Evolutionary conservation across 225 moss, liverwort and hornwort species (phyloP).

Genomic region (Pseudisothecium myosuroides): DNA sequence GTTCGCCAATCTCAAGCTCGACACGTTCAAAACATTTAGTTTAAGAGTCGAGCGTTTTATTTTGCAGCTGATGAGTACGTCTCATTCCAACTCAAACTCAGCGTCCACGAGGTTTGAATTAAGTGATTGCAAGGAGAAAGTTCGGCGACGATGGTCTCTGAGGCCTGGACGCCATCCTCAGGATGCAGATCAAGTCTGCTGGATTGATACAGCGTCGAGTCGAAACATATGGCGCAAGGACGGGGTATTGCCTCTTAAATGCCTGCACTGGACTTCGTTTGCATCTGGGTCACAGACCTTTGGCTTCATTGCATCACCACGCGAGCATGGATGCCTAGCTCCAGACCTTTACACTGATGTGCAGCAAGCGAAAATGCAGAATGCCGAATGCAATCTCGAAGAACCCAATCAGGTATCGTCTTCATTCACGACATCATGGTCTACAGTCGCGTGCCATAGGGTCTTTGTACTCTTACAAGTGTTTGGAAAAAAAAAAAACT

Average conservation of each 20-base stretch:
- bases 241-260: constrained; percentile 4
- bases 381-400: constrained; percentile 9
- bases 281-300: neutral
- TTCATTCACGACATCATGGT: neutral
- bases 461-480: neutral
- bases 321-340: constrained; percentile 12
- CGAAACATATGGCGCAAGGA: constrained; percentile 26
- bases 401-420: constrained; percentile 23
- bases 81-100: neutral
- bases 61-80: constrained; percentile 25
- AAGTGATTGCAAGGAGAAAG: constrained; percentile 7
- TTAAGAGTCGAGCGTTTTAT: neutral
- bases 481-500: neutral
- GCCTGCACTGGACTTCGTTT: constrained; percentile 17
- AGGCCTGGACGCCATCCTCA: neutral
- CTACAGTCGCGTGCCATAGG: neutral
- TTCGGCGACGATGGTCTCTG: constrained; percentile 14
- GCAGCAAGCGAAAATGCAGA: constrained; percentile 5
- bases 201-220: constrained; percentile 3
- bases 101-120: neutral
- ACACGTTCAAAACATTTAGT: neutral
- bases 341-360: neutral
- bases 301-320: constrained; percentile 14
- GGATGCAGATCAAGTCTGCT: constrained; percentile 19
- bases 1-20: neutral